Percentiles rank a stretch among this genome's conserved stretches.
Conservation (phyloP, 1,139 yeast species). For the Kluyveromyces marxianus region DNA sequence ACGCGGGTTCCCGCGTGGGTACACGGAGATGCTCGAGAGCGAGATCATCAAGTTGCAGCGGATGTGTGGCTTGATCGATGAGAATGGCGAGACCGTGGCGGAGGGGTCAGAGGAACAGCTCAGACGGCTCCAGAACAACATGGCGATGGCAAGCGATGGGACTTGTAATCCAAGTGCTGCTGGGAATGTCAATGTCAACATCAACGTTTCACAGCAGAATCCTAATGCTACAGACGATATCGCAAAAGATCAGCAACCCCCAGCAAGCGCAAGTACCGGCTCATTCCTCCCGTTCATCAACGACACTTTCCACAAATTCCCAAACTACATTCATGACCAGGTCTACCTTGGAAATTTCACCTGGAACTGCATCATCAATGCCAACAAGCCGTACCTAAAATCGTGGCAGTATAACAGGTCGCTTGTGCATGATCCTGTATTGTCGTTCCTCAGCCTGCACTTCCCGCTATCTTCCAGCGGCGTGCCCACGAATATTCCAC, state of each 20-base stretch:
- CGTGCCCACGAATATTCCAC: slow-evolving; percentile 3
- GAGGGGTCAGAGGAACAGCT: slow-evolving; percentile 4
- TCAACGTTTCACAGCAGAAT: not conserved
- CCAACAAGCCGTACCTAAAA: slow-evolving; percentile 3
- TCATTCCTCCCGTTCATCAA: slow-evolving; percentile 21
- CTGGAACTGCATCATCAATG: slow-evolving; percentile 17
- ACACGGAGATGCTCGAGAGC: slow-evolving; percentile 64
- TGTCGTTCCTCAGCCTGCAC: slow-evolving; percentile 4
- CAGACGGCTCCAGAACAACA: not conserved
- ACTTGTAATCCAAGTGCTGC: not conserved
- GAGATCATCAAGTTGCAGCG: slow-evolving; percentile 54
- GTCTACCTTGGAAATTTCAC: slow-evolving; percentile 22
- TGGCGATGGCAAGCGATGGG: not conserved
- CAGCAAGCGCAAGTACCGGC: not conserved
- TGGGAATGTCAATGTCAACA: too few species aligned
- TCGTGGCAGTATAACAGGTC: slow-evolving; percentile 3
- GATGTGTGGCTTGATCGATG: slow-evolving; percentile 10
- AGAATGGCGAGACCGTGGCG: slow-evolving; percentile 2
- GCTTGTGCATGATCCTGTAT: slow-evolving; percentile 4
- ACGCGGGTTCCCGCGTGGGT: slow-evolving; percentile 68
- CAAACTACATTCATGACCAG: slow-evolving; percentile 15
- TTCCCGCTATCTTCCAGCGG: slow-evolving; percentile 5
- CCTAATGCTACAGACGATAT: not conserved
- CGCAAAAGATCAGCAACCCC: not conserved
- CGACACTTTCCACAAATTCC: slow-evolving; percentile 24